These are phyloP conservation scores for Brassica balearica DNA, from an alignment of 441 rosid genomes.

Conservation along the genomic window DNA sequence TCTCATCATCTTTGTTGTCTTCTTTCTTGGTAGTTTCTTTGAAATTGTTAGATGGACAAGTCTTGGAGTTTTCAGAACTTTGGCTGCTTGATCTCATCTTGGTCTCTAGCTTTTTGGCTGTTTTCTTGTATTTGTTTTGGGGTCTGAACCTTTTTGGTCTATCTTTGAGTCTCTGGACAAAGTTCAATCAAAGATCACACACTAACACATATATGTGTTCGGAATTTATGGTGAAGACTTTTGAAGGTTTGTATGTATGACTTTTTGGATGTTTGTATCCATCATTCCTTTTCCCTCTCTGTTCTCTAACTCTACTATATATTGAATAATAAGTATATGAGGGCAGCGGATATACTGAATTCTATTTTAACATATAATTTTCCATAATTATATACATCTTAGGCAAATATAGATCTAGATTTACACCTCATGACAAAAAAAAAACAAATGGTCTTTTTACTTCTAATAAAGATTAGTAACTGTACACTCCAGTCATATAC, in stretches of 20 bases:
- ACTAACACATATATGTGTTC: constrained; percentile 43
- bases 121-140: constrained; percentile 34
- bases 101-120: constrained; percentile 45
- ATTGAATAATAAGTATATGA: constrained; percentile 32
- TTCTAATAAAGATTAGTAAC: constrained; percentile 24
- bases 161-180: constrained; percentile 38
- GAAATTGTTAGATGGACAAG: constrained; percentile 38
- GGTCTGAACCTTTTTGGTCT: constrained; percentile 35
- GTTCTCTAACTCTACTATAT: constrained; percentile 32
- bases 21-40: constrained; percentile 35
- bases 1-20: constrained; percentile 42
- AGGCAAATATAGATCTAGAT: constrained; percentile 39
- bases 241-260: constrained; percentile 47
- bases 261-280: constrained; percentile 51
- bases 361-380: constrained; percentile 37
- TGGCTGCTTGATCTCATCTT: constrained; percentile 49
- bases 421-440: constrained; percentile 35
- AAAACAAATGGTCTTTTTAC: constrained; percentile 28
- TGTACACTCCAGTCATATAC: constrained; percentile 26
- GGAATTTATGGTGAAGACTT: constrained; percentile 51
- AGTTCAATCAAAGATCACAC: constrained; percentile 38
- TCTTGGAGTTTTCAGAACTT: constrained; percentile 51
- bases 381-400: constrained; percentile 24
- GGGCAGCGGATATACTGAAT: constrained; percentile 41
- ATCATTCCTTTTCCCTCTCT: constrained; percentile 41